Conservation (phyloP, 306 rosid genomes). For the Medicago lupulina region DNA sequence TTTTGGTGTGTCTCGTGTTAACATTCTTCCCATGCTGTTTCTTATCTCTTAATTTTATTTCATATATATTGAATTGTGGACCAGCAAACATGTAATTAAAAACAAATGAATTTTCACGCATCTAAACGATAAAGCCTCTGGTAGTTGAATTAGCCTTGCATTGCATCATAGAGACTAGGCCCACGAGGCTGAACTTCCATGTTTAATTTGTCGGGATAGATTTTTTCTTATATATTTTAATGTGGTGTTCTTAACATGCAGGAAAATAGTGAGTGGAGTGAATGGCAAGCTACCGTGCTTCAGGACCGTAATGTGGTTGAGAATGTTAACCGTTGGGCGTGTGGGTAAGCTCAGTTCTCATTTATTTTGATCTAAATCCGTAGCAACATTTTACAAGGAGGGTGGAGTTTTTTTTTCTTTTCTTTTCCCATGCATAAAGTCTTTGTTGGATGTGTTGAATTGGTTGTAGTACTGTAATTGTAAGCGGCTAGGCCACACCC, state of each 20-base stretch:
- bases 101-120: slow-evolving; percentile 1
- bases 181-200: slow-evolving; percentile 30
- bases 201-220: background rate
- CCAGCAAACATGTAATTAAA: slow-evolving; percentile 4
- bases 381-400: slow-evolving; percentile 16
- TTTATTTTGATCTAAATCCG: slow-evolving; percentile 33
- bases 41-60: slow-evolving; percentile 5
- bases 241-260: slow-evolving; percentile 46
- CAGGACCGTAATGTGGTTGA: slow-evolving; percentile 92
- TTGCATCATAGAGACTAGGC: background rate
- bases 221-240: slow-evolving; percentile 22
- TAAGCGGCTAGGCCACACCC: background rate
- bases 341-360: slow-evolving; percentile 73
- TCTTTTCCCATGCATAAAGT: background rate
- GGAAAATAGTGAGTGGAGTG: slow-evolving; percentile 88
- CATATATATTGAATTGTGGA: slow-evolving; percentile 18
- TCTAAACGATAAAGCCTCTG: slow-evolving; percentile 2
- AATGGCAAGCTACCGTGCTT: slow-evolving; percentile 82
- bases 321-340: slow-evolving; percentile 92
- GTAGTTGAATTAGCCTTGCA: slow-evolving; percentile 11
- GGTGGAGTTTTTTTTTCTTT: background rate
- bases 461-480: slow-evolving; percentile 16
- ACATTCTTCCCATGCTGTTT: background rate
- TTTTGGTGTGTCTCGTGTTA: background rate
- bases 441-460: slow-evolving; percentile 27